Evolutionary conservation across 495 filamentous ascomycete genomes (phyloP).

Genomic region (Penicillium pulvis): DNA sequence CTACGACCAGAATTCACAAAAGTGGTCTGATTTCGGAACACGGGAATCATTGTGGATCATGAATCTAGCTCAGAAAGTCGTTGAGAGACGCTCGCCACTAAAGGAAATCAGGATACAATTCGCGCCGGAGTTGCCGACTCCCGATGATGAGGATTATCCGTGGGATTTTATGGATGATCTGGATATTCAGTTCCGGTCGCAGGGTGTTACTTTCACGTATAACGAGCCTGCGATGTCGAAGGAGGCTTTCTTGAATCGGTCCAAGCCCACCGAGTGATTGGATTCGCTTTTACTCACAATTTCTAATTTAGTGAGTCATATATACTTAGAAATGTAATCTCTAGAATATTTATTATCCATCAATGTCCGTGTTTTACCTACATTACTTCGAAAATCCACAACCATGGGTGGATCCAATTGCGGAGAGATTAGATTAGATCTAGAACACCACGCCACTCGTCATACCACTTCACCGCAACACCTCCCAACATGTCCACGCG

Average conservation of each 20-base stretch:
- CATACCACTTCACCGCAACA: neutral
- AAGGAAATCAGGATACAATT: neutral
- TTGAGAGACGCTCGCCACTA: neutral
- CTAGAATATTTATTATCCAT: too few relatives aligned
- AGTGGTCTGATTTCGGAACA: slow-evolving; percentile 1
- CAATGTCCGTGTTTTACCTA: too few relatives aligned
- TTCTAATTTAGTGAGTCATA: too few relatives aligned
- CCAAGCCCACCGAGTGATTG: neutral
- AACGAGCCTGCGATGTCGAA: neutral
- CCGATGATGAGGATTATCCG: neutral
- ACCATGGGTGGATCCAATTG: neutral
- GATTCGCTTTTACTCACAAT: too few relatives aligned
- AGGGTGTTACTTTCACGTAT: neutral
- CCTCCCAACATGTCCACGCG: slow-evolving; percentile 9
- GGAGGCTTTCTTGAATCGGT: neutral
- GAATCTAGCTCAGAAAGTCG: neutral
- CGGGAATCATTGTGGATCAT: neutral
- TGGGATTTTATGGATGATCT: neutral
- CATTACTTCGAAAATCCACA: neutral
- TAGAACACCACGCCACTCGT: neutral
- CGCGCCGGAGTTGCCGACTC: neutral
- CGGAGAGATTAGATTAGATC: slow-evolving; percentile 1
- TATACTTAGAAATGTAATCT: too few relatives aligned
- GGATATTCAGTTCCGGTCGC: neutral
- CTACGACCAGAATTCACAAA: neutral